Base-by-base conservation (phyloP, 345 rosid genomes). In the Pistacia integerrima region DNA sequence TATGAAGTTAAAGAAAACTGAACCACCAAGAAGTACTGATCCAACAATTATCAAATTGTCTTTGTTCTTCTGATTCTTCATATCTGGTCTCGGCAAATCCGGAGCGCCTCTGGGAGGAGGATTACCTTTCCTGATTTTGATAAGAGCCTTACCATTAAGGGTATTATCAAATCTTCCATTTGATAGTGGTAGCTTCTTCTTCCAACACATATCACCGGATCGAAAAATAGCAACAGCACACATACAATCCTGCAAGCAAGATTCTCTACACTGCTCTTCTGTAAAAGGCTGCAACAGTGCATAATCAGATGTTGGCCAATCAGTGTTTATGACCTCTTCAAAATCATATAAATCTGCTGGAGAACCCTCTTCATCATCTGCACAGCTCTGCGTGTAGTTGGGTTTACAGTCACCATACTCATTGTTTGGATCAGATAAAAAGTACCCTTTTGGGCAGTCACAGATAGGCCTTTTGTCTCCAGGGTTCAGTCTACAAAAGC, bases 171-270 rank as follows among this genome's bases (percentile, higher is more conserved):
- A 28, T 62, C 73, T 70, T 9, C 87, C 87, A 30, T 84, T 81
- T n/a, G 83, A 76, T 8, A 84, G 81, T 6, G 87, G 87, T 14
- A 79, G 48, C 69, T 78, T 81, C 83, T 84, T 84, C 87, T 84
- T 82, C 81, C 81, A 79, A 66, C 87, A 84, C 36, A 9, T 13
- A 14, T 56, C 36, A 8, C 62, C 72, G 2, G 7, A 22, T 54
- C 74, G 30, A 33, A 79, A 79, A 48, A 82, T 77, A 9, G 77
- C 85, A 20, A 78, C 85, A 30, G 69, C 81, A 73, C 88, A 85
- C 41, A 73, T 33, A 57, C 85, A 85, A 68, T 85, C 88, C 0
- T 36, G 67, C 77, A 82, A 72, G 79, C 88, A 85, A n/a, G 82
- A 73, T 35, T 13, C 64, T 28, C 25, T 73, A 65, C 88, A 85